Evolutionary conservation across 768 basidiomycete species (phyloP).

Genomic region (Pulveroboletus sp.): DNA sequence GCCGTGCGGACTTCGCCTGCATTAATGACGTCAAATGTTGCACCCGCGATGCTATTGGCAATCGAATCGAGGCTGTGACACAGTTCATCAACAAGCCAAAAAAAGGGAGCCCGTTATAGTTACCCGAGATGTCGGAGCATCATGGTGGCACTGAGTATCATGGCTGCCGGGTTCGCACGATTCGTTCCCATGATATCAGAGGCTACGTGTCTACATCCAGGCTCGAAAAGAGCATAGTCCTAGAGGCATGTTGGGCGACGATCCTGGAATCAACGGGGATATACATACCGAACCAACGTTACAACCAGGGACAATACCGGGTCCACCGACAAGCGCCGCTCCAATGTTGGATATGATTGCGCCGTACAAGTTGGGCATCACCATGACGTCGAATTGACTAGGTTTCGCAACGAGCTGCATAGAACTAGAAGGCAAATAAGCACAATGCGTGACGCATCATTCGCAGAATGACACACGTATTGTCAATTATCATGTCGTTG

Average conservation of each 20-base stretch:
- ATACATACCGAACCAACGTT: conserved; percentile 85
- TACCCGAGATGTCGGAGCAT: conserved; percentile 96
- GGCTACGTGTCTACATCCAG: conserved; percentile 94
- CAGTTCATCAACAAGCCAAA: conserved; percentile 11
- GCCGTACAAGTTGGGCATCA: conserved; percentile 97
- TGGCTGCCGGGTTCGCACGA: conserved; percentile 95
- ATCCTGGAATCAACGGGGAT: background rate
- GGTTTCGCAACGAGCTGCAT: conserved; percentile 99
- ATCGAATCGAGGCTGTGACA: conserved; percentile 75
- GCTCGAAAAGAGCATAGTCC: conserved; percentile 98
- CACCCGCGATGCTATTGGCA: conserved; percentile 89
- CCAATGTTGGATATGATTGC: conserved; percentile 98
- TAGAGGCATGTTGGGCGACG: conserved; percentile 23
- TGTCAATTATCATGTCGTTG: conserved; percentile 99
- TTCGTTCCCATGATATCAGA: conserved; percentile 96
- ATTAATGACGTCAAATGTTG: conserved; percentile 92
- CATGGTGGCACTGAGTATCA: conserved; percentile 97
- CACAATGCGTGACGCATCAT: background rate
- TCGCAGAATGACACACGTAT: conserved; percentile 60
- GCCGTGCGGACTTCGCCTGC: conserved; percentile 86
- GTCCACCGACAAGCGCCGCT: conserved; percentile 96
- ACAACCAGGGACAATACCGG: conserved; percentile 96
- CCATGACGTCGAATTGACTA: conserved; percentile 98
- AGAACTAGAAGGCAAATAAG: conserved; percentile 49
- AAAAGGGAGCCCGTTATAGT: conserved; percentile 26